Base-by-base conservation (phyloP, 2,329 filamentous ascomycete species). In the Akanthomyces muscarius region DNA sequence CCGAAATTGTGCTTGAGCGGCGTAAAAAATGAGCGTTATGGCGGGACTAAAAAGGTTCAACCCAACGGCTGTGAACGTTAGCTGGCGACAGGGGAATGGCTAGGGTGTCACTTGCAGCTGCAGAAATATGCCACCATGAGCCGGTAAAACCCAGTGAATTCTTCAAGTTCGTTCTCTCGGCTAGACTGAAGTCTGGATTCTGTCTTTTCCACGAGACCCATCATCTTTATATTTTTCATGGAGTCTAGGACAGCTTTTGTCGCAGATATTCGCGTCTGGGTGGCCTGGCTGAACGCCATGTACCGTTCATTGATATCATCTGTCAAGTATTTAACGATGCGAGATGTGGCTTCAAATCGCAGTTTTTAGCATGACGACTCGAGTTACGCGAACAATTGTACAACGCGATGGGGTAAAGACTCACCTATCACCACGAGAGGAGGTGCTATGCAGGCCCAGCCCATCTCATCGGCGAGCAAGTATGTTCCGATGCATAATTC, bases 171-270 rank as follows among this genome's bases (percentile, higher is more conserved):
- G 5, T 42, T 5, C 14, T 61, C 52, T 28, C 64, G 57, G 14
- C 55, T 51, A 2, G n/a, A 33, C 28, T 60, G 65, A n/a, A 67
- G 62, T 21, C 63, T 61, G 14, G 45, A 36, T n/a, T 64, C 38
- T 44, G 64, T 63, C 10, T 50, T 51, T n/a, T 63, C 53, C 14
- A 57, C 42, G 30, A 63, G 45, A 55, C 65, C 65, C 64, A 66
- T 65, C 63, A 66, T 66, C n/a, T 63, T 65, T 59, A 66, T 63
- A 42, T 60, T 64, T 28, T 66, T 66, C 25, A 66, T 64, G 2
- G 62, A 59, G 62, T 66, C 64, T 23, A 66, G 61, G 1, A 64
- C 58, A 3, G 62, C 52, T 53, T 63, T 66, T 8, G 61, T 65
- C 4, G 52, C 18, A 14, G 61, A 51, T 4, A 58, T 63, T 13